These are phyloP conservation scores for Saccharomyces pastorianus DNA, from an alignment of 1,139 yeast genomes.

Conservation along the genomic window DNA sequence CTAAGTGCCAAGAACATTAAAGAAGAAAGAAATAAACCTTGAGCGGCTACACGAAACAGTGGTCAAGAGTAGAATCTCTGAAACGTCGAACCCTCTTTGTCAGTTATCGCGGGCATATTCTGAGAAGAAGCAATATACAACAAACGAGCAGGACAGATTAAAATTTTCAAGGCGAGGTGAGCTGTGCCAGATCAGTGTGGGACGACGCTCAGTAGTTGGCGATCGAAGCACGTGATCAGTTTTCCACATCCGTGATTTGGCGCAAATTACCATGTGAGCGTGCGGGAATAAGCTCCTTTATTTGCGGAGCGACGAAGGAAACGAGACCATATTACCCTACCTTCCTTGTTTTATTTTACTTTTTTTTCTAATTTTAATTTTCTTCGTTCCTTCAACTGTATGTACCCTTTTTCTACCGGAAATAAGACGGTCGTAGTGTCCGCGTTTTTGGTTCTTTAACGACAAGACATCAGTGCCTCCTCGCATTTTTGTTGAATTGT, in stretches of 20 bases:
- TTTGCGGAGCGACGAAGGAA: background rate
- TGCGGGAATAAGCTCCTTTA: background rate
- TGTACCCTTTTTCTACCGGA: background rate
- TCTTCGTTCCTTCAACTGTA: background rate
- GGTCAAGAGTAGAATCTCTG: background rate
- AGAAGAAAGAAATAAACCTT: too few species aligned
- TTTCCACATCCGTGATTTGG: background rate
- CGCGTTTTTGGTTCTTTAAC: background rate
- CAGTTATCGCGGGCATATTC: background rate
- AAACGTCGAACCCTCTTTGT: background rate
- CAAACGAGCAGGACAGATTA: too few species aligned
- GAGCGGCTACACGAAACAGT: background rate
- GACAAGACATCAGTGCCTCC: background rate
- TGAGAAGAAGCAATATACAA: background rate
- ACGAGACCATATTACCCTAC: background rate
- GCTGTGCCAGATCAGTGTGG: too few species aligned
- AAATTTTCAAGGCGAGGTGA: background rate
- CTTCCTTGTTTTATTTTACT: too few species aligned
- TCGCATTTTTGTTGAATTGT: background rate
- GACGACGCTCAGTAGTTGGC: too few species aligned
- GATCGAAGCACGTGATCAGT: too few species aligned
- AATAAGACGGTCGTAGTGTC: background rate
- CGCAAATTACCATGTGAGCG: background rate
- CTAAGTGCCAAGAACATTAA: background rate
- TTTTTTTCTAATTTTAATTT: background rate